Conservation (phyloP, 2,329 filamentous ascomycete genomes). For the Neofusicoccum sp. region DNA sequence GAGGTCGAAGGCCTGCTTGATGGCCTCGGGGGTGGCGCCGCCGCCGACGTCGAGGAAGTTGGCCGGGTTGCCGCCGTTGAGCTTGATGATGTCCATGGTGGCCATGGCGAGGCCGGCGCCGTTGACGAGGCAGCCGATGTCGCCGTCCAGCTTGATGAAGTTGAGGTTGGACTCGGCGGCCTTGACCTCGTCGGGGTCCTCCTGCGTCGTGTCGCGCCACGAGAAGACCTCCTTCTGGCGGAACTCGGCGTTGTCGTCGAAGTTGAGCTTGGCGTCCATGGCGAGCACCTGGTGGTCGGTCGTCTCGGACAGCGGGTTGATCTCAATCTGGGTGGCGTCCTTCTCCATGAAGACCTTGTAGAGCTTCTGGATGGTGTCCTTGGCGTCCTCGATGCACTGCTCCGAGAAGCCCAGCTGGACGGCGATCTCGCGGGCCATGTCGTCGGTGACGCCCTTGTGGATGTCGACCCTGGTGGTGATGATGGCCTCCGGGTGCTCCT, state of each 20-base stretch:
- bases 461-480: constrained; percentile 93
- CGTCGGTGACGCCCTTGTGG: constrained; percentile 91
- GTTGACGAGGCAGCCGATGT: constrained; percentile 99
- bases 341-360: constrained; percentile 99
- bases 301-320: constrained; percentile 98
- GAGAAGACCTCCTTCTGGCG: constrained; percentile 94
- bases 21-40: constrained; percentile 93
- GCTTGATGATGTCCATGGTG: constrained; percentile 99
- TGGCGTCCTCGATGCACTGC: constrained; percentile 94
- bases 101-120: constrained; percentile 99
- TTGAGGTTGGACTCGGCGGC: constrained; percentile 92
- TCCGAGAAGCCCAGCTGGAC: constrained; percentile 94
- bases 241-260: constrained; percentile 99
- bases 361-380: constrained; percentile 96
- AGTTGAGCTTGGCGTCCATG: constrained; percentile 99
- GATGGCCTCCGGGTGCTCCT: constrained; percentile 96
- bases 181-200: constrained; percentile 97
- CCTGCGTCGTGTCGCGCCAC: constrained; percentile 92
- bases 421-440: constrained; percentile 87
- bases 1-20: constrained; percentile 96
- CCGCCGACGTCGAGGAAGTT: constrained; percentile 99
- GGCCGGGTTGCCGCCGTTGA: constrained; percentile 92
- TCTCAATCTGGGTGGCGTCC: constrained; percentile 99
- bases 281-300: constrained; percentile 97
- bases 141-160: constrained; percentile 99